Percentiles rank a stretch among this genome's conserved stretches.
phyloP scores from a whole-genome alignment of 768 basidiomycete species.

The Boletus rex-veris region DNA sequence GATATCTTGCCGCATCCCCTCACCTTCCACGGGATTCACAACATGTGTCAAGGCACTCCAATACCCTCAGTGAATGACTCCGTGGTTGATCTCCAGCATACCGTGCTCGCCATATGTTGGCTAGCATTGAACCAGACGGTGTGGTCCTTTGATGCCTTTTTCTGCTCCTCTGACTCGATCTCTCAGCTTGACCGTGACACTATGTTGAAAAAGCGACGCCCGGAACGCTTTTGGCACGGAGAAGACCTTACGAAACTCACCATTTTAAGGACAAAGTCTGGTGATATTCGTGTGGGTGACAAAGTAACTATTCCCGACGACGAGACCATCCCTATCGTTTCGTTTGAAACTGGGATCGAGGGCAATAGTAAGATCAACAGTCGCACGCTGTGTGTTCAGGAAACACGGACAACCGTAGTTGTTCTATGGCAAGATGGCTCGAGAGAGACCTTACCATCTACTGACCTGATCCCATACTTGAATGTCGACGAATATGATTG shows the following conservation, averaged over 20 bases:
- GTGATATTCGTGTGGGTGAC: constrained; percentile 73
- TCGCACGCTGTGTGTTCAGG: constrained; percentile 58
- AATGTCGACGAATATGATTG: constrained; percentile 92
- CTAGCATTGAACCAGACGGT: constrained; percentile 85
- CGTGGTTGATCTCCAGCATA: constrained; percentile 70
- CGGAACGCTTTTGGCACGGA: constrained; percentile 73
- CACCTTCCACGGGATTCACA: constrained; percentile 45
- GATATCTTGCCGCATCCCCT: constrained; percentile 62
- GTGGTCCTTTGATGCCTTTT: constrained; percentile 18
- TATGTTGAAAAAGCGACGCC: constrained; percentile 59
- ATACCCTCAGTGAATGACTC: constrained; percentile 50
- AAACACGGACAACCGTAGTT: constrained; percentile 65
- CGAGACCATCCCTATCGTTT: constrained; percentile 47
- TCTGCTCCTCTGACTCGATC: constrained; percentile 1
- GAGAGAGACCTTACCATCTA: constrained; percentile 56
- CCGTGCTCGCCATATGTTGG: constrained; percentile 80
- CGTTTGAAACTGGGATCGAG: constrained; percentile 54
- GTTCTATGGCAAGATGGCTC: constrained; percentile 89
- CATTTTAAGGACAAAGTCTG: constrained; percentile 56
- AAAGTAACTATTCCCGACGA: constrained; percentile 59
- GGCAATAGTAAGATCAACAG: constrained; percentile 47
- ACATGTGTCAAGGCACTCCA: constrained; percentile 42
- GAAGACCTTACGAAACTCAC: constrained; percentile 60
- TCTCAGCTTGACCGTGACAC: constrained; percentile 56
- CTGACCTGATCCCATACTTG: constrained; percentile 72